Evolutionary conservation across 106 monocot species (phyloP).

Genomic region (Dendrobium chrysotoxum): DNA sequence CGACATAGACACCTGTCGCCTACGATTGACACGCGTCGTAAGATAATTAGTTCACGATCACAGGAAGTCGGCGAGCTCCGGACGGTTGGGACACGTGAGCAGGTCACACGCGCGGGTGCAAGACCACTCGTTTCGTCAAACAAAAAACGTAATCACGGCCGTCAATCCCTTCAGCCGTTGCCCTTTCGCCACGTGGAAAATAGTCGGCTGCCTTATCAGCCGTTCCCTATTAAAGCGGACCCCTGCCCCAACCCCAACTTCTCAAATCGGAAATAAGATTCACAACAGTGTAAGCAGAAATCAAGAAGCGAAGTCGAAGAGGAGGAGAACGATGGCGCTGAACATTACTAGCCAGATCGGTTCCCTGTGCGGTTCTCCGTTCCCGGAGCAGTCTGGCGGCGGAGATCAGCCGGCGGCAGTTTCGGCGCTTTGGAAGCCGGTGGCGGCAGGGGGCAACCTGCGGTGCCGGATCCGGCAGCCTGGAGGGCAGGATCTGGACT

Average conservation of each 20-base stretch:
- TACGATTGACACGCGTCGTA: background rate
- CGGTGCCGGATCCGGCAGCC: slow-evolving; percentile 28
- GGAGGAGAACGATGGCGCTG: slow-evolving; percentile 22
- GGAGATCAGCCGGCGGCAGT: background rate
- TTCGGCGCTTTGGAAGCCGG: slow-evolving; percentile 14
- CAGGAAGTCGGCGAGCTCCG: background rate
- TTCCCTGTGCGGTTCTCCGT: slow-evolving; percentile 14
- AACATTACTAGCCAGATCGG: slow-evolving; percentile 40
- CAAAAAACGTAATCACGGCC: background rate
- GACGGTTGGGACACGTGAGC: background rate
- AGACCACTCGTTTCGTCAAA: background rate
- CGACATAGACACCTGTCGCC: background rate
- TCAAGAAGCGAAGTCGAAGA: background rate
- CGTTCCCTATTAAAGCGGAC: background rate
- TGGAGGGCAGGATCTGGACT: slow-evolving; percentile 23
- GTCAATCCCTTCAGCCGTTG: background rate
- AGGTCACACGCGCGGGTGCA: background rate
- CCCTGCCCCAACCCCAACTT: background rate
- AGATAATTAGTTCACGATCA: background rate
- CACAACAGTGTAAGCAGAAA: background rate
- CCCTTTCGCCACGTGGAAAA: background rate
- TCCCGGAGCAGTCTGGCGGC: slow-evolving; percentile 2
- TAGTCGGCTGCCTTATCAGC: background rate
- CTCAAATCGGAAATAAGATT: background rate
- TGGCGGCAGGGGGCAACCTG: slow-evolving; percentile 16